Conservation (phyloP, 2,329 filamentous ascomycete species). For the Pseudocercospora musae region DNA sequence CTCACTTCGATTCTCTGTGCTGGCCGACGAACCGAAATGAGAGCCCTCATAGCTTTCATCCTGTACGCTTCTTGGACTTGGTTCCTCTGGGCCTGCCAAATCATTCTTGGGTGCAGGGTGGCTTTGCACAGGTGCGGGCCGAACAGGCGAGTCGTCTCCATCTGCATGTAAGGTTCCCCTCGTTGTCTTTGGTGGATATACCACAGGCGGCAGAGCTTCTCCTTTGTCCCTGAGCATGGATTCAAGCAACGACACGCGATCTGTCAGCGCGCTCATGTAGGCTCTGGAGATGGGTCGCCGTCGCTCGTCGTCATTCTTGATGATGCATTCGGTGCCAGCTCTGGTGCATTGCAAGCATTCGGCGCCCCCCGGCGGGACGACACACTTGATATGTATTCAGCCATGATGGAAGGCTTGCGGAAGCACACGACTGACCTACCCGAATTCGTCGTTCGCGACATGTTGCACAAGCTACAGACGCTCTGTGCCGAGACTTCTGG, state of each 20-base stretch:
- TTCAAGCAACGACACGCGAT: constrained; percentile 26
- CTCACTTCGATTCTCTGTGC: constrained; percentile 13
- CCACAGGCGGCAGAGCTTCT: constrained; percentile 18
- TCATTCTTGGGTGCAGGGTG: constrained; percentile 8
- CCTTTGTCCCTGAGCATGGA: constrained; percentile 26
- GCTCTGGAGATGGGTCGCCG: constrained; percentile 25
- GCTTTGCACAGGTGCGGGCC: constrained; percentile 3
- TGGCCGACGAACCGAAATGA: constrained; percentile 13
- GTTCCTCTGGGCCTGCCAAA: constrained; percentile 7
- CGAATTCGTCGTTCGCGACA: constrained; percentile 27
- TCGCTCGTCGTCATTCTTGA: constrained; percentile 29
- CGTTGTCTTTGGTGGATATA: constrained; percentile 29
- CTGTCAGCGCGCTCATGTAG: constrained; percentile 28
- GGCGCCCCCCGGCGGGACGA: constrained; percentile 23
- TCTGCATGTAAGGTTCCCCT: constrained; percentile 21
- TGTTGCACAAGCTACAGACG: constrained; percentile 22
- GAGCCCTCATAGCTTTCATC: constrained; percentile 17
- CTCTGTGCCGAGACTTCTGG: constrained; percentile 23
- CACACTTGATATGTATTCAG: constrained; percentile 15
- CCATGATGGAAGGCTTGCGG: background rate
- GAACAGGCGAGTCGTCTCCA: constrained; percentile 22
- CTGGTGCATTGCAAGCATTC: constrained; percentile 27
- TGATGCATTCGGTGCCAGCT: constrained; percentile 24
- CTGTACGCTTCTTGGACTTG: constrained; percentile 17
- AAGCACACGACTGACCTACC: constrained; percentile 7